phyloP scores from a whole-genome alignment of 495 filamentous ascomycete species.

The Neurospora sublineolata region DNA sequence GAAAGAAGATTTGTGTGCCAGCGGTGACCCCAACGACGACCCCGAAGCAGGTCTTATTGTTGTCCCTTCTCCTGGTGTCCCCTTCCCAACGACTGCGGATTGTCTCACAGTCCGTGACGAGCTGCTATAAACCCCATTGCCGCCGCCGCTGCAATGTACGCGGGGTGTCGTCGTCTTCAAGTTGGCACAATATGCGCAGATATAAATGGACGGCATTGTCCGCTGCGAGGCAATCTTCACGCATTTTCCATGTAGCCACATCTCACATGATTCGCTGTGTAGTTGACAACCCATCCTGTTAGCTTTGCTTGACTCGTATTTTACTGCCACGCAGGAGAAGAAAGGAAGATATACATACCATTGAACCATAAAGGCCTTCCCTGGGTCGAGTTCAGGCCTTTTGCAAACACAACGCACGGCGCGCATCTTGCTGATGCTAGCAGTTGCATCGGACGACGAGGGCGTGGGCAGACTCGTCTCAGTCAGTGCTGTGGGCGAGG shows the following conservation, averaged over 20 bases:
- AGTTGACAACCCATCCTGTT: background rate
- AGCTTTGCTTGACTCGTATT: slow-evolving; percentile 2
- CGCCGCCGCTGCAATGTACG: slow-evolving; percentile 8
- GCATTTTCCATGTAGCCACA: slow-evolving; percentile 75
- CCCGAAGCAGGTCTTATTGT: background rate
- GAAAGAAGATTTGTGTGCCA: slow-evolving; percentile 55
- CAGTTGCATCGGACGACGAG: slow-evolving; percentile 38
- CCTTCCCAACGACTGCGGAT: background rate
- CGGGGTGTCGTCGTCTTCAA: background rate
- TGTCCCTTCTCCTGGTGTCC: background rate
- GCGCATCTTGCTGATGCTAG: slow-evolving; percentile 27
- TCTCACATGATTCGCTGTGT: slow-evolving; percentile 68
- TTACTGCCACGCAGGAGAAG: background rate
- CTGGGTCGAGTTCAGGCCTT: slow-evolving; percentile 28
- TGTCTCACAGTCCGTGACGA: background rate
- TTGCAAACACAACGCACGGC: slow-evolving; percentile 65
- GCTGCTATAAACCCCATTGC: background rate
- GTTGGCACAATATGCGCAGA: slow-evolving; percentile 70
- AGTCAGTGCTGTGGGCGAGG: slow-evolving; percentile 56
- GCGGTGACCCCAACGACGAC: slow-evolving; percentile 31
- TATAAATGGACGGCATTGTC: slow-evolving; percentile 58
- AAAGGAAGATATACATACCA: slow-evolving; percentile 43
- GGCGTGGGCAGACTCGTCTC: slow-evolving; percentile 58
- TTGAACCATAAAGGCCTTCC: slow-evolving; percentile 70
- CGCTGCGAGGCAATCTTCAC: slow-evolving; percentile 53